A percentile compares a stretch with the other conserved stretches of the same genome.
Conservation (phyloP, 2,329 filamentous ascomycete species). For the Ceratocystis alfenasii region DNA sequence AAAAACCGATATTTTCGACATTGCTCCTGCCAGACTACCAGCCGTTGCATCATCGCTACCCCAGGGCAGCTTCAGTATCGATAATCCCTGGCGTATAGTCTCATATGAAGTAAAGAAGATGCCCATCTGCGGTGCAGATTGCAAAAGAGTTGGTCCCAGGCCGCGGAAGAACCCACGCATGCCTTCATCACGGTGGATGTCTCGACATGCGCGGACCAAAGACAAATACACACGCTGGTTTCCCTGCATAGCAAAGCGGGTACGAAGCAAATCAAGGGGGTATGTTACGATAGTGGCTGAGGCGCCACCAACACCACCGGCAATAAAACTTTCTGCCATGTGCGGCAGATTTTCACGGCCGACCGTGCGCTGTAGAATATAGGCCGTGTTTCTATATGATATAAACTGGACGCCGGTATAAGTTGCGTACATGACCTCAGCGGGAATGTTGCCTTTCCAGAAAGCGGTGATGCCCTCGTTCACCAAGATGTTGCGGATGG, state of each 20-base stretch:
- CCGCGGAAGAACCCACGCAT: slow-evolving; percentile 75
- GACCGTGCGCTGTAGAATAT: slow-evolving; percentile 48
- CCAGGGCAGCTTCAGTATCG: slow-evolving; percentile 46
- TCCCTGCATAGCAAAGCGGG: slow-evolving; percentile 92
- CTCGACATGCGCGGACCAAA: slow-evolving; percentile 53
- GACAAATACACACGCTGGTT: slow-evolving; percentile 64
- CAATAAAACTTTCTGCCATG: slow-evolving; percentile 65
- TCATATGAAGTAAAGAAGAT: slow-evolving; percentile 91
- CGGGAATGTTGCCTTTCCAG: slow-evolving; percentile 97
- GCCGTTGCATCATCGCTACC: slow-evolving; percentile 74
- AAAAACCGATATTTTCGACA: slow-evolving; percentile 83
- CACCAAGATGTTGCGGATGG: slow-evolving; percentile 61
- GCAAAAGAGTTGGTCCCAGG: slow-evolving; percentile 63
- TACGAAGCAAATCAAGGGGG: slow-evolving; percentile 83
- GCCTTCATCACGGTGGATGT: slow-evolving; percentile 69
- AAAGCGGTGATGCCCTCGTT: slow-evolving; percentile 76
- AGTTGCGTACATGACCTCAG: slow-evolving; percentile 84
- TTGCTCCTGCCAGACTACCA: slow-evolving; percentile 64
- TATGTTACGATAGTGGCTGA: slow-evolving; percentile 76
- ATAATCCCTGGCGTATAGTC: slow-evolving; percentile 50
- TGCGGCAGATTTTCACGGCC: slow-evolving; percentile 42
- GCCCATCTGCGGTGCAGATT: slow-evolving; percentile 95
- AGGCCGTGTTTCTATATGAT: slow-evolving; percentile 63
- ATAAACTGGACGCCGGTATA: slow-evolving; percentile 88
- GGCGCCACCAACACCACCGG: slow-evolving; percentile 72